These are phyloP conservation scores for Zostera marina DNA, from an alignment of 116 monocot species.

Conservation along the genomic window DNA sequence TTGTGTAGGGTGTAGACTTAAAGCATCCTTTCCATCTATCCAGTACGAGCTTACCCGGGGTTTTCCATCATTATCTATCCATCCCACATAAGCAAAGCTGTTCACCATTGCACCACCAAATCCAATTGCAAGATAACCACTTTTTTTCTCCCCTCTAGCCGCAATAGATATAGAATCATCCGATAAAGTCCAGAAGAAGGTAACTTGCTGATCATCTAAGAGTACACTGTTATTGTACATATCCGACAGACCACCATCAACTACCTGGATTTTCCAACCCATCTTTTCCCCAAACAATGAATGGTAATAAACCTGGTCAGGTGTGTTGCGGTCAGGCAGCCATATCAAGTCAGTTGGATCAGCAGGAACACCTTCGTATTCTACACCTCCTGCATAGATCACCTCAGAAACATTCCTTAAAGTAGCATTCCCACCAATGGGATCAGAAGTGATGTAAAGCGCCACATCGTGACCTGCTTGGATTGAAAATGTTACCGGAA, in stretches of 20 bases:
- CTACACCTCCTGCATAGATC: slow-evolving; percentile 62
- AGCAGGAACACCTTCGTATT: slow-evolving; percentile 64
- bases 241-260: slow-evolving; percentile 85
- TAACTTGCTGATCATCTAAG: slow-evolving; percentile 89
- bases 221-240: slow-evolving; percentile 93
- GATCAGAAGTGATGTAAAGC: slow-evolving; percentile 81
- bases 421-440: slow-evolving; percentile 79
- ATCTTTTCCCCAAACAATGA: slow-evolving; percentile 68
- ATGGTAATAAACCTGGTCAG: slow-evolving; percentile 80
- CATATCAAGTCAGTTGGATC: slow-evolving; percentile 61
- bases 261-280: slow-evolving; percentile 94
- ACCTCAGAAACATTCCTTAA: slow-evolving; percentile 43
- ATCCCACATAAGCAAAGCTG: slow-evolving; percentile 88
- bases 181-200: slow-evolving; percentile 82
- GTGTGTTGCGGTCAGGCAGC: slow-evolving; percentile 86
- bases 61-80: slow-evolving; percentile 66
- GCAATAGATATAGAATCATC: slow-evolving; percentile 62
- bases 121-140: slow-evolving; percentile 88
- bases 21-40: slow-evolving; percentile 65
- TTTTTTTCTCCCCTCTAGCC: slow-evolving; percentile 83
- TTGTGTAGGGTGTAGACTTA: slow-evolving; percentile 39
- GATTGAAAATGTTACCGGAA: slow-evolving; percentile 77
- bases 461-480: slow-evolving; percentile 90
- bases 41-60: slow-evolving; percentile 65
- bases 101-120: slow-evolving; percentile 79